Evolutionary conservation across 257 asterid species (phyloP), one percentile per base, ranked within the genome.

Genomic region (Petunia axillaris): DNA sequence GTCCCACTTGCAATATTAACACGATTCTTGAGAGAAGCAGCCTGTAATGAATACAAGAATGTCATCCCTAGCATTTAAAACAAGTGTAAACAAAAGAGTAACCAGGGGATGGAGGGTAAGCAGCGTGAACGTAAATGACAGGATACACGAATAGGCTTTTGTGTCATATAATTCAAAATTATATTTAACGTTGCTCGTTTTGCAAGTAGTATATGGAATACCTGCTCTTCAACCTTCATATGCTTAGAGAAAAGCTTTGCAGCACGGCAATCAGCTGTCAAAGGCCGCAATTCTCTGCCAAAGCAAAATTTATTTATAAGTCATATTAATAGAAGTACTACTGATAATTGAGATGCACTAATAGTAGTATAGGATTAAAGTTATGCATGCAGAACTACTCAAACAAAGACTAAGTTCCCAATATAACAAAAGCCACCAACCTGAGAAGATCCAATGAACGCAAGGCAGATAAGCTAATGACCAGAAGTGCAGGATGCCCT

Each of bases 161-260:
- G 11, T 13, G 62, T 50, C 62, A 71, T 25, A 1, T 2, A 6
- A 71, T 50, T 2, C 46, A 71, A 25, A 9, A 71, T 11, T 11
- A 1, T 50, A 50, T 4, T 5, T 48, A 64, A 64, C 38, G 52
- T 39, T 65, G 1, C 14, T 73, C 14, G 36, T 5, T 36, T 44
- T 35, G 78, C 46, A 50, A 48, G 60, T 4, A 41, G 39, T 41
- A 67, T 67, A 58, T 52, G 77, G 4, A 8, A 39, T 80, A 95
- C 99, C 99, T 96, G 99, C 89, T 96, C 99, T 82, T 92, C 97
- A 85, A 96, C 77, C 92, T 96, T 96, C 95, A 96, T 94, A 82
- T 96, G 99, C 93, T 96, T 96, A 35, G 99, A 89, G 87, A 96
- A 96, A 66, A 96, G 88, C 89, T 94, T 96, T 64, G 97, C 99